Base-by-base conservation (phyloP, 805 yeast species). In the Saccharomyces paradoxus region DNA sequence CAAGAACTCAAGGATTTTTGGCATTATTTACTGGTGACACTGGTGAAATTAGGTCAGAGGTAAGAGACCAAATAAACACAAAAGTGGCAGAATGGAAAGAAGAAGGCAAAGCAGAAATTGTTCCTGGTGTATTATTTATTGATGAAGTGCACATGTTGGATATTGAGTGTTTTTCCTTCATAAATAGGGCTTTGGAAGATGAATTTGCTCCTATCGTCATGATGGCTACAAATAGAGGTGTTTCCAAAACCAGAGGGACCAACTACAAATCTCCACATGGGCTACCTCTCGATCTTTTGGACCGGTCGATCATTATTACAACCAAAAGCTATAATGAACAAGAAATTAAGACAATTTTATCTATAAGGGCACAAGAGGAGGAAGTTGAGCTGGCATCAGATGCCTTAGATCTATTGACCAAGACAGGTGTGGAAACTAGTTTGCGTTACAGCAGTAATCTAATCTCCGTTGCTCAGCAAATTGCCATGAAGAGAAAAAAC, bases 71-170 rank as follows among this genome's bases (percentile, higher is more conserved):
- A 76, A 95, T 94, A 69, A 94, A 94, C 74, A 84, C 91, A 48
- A 91, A 94, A 74, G 97, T 94, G 52, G 96, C 95, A 22, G 97
- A 94, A 74, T 94, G 97, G 96, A 89, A 87, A 66, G 98, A 94
- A 74, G 98, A 94, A 77, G 98, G 99, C 56, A 94, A 94, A 72
- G 99, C 99, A 10, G 95, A 92, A 70, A 89, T 94, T 60, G 89
- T 89, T 46, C 98, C 99, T 13, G 99, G 99, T 64, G 99, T 94
- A 17, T 77, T 94, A 63, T 94, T 94, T 71, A 90, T 94, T 63
- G 99, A 94, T 72, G 99, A 94, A 75, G 97, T 91, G 51, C 96
- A 94, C 74, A 94, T 94, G 98, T 82, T 94, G 60, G 99, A 94
- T 71, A 86, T 94, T 64, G 99, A 94, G 73, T 85, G 96, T 65